A percentile compares a stretch with the other conserved stretches of the same genome.
Evolutionary conservation across 352 stramenopile species (phyloP).

Genomic region (Pythium vanterpoolii): DNA sequence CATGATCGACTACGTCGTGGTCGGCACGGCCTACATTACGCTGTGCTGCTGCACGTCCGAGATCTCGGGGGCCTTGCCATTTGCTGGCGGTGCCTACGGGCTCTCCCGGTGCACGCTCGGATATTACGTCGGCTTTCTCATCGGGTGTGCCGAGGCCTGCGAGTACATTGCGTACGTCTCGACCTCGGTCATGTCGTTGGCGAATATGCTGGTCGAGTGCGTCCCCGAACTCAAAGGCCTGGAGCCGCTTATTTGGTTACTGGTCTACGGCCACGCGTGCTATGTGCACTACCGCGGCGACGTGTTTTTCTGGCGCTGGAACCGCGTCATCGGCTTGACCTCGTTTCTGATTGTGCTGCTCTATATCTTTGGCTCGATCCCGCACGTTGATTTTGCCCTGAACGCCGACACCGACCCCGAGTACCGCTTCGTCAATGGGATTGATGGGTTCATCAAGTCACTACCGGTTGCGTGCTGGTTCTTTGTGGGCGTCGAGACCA

Average conservation of each 20-base stretch:
- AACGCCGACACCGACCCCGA: slow-evolving; percentile 18
- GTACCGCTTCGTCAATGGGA: slow-evolving; percentile 20
- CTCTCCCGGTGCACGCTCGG: slow-evolving; percentile 28
- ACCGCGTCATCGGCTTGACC: slow-evolving; percentile 13
- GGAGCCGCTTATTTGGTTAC: slow-evolving; percentile 25
- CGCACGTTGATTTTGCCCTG: slow-evolving; percentile 19
- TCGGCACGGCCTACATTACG: slow-evolving; percentile 26
- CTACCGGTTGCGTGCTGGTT: slow-evolving; percentile 27
- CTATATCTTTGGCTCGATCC: slow-evolving; percentile 23
- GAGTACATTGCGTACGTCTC: slow-evolving; percentile 35
- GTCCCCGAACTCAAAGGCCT: slow-evolving; percentile 6
- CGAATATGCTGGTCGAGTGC: slow-evolving; percentile 22
- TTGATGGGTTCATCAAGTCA: slow-evolving; percentile 22
- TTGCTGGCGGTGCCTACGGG: slow-evolving; percentile 31
- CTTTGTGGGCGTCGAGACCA: slow-evolving; percentile 31
- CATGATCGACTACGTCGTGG: slow-evolving; percentile 23
- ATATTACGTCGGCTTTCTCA: slow-evolving; percentile 27
- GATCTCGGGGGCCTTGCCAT: slow-evolving; percentile 27
- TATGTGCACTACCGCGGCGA: slow-evolving; percentile 24
- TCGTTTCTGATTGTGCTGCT: slow-evolving; percentile 20
- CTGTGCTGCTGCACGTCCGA: slow-evolving; percentile 27
- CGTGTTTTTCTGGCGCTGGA: slow-evolving; percentile 28
- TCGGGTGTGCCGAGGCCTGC: slow-evolving; percentile 26
- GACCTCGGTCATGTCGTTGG: slow-evolving; percentile 20
- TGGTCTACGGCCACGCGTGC: slow-evolving; percentile 23